Percentiles rank a stretch among this genome's conserved stretches.
Conservation (phyloP, 129 eudicot genomes). For the Artemisia argyi region DNA sequence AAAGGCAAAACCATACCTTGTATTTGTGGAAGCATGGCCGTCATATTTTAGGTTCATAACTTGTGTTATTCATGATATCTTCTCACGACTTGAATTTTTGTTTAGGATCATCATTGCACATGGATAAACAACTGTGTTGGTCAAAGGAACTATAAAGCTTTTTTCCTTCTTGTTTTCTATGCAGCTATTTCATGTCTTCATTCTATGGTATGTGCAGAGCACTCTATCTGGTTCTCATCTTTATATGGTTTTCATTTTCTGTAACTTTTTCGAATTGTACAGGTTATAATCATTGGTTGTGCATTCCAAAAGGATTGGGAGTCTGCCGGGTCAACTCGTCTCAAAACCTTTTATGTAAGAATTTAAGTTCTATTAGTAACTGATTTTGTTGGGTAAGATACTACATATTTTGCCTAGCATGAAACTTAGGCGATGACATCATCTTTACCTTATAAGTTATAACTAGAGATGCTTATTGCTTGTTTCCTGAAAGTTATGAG, state of each 20-base stretch:
- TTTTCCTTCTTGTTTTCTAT: conserved; percentile 59
- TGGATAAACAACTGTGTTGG: conserved; percentile 95
- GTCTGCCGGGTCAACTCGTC: conserved; percentile 28
- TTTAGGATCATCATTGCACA: conserved; percentile 84
- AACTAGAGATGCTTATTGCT: background rate
- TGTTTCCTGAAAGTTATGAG: too few species aligned
- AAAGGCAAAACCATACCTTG: background rate
- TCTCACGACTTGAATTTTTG: conserved; percentile 16
- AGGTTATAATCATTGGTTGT: conserved; percentile 51
- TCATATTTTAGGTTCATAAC: background rate
- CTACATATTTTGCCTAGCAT: background rate
- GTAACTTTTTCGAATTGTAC: conserved; percentile 18
- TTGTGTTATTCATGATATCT: background rate
- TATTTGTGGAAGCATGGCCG: background rate
- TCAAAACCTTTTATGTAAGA: conserved; percentile 78
- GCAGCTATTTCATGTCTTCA: conserved; percentile 54
- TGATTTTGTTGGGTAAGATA: conserved; percentile 3
- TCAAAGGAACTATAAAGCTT: conserved; percentile 73
- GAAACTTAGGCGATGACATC: too few species aligned
- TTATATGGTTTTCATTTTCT: background rate
- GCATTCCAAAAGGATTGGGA: conserved; percentile 65
- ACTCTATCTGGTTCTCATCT: conserved; percentile 4
- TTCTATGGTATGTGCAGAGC: conserved; percentile 47
- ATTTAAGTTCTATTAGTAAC: background rate
- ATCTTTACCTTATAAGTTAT: background rate